phyloP scores from a whole-genome alignment of 805 yeast genomes.

The Metschnikowia henanensis region DNA sequence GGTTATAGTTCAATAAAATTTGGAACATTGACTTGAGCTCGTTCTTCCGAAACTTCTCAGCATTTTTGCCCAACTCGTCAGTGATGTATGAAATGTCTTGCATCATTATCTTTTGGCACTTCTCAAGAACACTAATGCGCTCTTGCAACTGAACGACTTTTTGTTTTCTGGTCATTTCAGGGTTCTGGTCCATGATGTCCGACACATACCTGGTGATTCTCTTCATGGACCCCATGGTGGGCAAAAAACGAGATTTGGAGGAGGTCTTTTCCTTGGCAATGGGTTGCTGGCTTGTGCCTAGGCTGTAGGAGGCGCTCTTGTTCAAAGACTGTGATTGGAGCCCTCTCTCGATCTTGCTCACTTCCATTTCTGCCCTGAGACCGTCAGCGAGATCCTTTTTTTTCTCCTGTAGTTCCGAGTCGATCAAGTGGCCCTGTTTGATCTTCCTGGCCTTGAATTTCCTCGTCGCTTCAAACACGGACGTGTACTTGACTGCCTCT shows the following conservation, averaged over 20 bases:
- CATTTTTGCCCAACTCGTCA: constrained; percentile 46
- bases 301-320: constrained; percentile 21
- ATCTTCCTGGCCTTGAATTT: constrained; percentile 52
- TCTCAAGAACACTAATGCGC: constrained; percentile 52
- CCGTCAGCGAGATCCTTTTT: constrained; percentile 31
- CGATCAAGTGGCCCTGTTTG: constrained; percentile 32
- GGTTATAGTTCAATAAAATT: constrained; percentile 53
- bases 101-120: constrained; percentile 47
- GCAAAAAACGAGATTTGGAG: constrained; percentile 30
- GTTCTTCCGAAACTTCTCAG: constrained; percentile 48
- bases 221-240: constrained; percentile 48
- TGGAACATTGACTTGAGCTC: constrained; percentile 52
- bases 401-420: constrained; percentile 33
- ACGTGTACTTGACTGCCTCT: constrained; percentile 67
- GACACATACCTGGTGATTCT: constrained; percentile 51
- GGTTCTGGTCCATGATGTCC: constrained; percentile 66
- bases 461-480: constrained; percentile 55
- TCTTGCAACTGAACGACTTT: constrained; percentile 47
- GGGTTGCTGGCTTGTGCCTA: constrained; percentile 5
- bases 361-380: constrained; percentile 31
- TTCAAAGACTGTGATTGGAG: constrained; percentile 22
- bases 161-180: constrained; percentile 61
- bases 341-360: constrained; percentile 26
- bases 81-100: constrained; percentile 41
- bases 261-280: constrained; percentile 15